Conservation (phyloP, 768 basidiomycete species). For the Lentinus tigrinus region DNA sequence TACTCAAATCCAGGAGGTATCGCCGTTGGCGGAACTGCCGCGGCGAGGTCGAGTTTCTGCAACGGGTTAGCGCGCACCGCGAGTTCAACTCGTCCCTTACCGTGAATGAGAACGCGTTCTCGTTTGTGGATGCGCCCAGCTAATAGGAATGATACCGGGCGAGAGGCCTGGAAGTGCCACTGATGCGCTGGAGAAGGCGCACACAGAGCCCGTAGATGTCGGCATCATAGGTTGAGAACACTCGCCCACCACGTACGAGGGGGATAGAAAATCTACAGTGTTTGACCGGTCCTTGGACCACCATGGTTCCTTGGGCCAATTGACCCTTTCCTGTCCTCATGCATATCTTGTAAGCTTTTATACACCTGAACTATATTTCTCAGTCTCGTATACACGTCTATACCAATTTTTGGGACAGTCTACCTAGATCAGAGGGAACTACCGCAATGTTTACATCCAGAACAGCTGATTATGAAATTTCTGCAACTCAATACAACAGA, state of each 20-base stretch:
- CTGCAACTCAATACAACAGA: too few relatives aligned
- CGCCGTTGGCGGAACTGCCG: constrained; percentile 5
- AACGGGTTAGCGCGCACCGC: background rate
- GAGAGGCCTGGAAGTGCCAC: background rate
- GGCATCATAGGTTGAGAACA: constrained; percentile 2
- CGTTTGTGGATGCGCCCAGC: constrained; percentile 6
- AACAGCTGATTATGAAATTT: too few relatives aligned
- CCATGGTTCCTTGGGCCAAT: too few relatives aligned
- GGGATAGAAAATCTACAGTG: too few relatives aligned
- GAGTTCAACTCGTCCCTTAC: background rate
- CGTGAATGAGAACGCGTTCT: constrained; percentile 8
- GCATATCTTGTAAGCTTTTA: too few relatives aligned
- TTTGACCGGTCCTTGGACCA: too few relatives aligned
- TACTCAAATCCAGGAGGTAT: background rate
- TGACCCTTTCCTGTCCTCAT: too few relatives aligned
- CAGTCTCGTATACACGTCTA: too few relatives aligned
- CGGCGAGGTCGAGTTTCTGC: constrained; percentile 8
- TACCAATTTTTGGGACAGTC: too few relatives aligned
- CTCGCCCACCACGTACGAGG: constrained; percentile 4
- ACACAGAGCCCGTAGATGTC: constrained; percentile 7
- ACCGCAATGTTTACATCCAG: too few relatives aligned
- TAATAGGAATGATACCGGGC: background rate
- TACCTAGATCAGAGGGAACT: too few relatives aligned
- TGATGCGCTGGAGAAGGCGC: background rate
- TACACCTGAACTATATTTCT: too few relatives aligned